These are phyloP conservation scores for Diaporthe vexans DNA, from an alignment of 2,329 filamentous ascomycete species.

Conservation along the genomic window DNA sequence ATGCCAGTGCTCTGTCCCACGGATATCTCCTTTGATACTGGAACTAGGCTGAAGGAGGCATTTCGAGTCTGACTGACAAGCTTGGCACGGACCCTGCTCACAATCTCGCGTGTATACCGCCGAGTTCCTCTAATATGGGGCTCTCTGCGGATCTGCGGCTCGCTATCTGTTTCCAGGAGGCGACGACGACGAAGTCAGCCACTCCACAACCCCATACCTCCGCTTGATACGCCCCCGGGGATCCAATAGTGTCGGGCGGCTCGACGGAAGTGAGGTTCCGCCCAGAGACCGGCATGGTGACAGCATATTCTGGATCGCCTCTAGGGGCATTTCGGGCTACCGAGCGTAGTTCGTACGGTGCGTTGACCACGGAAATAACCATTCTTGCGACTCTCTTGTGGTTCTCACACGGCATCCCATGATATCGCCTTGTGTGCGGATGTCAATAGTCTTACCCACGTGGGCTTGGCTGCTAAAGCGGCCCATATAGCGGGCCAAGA, in stretches of 20 bases:
- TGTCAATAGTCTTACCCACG: background rate
- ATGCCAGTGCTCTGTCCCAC: background rate
- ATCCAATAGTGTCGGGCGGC: slow-evolving; percentile 13
- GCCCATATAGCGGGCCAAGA: background rate
- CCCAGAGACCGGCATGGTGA: slow-evolving; percentile 1
- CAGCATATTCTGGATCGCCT: slow-evolving; percentile 2
- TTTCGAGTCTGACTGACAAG: slow-evolving; percentile 28
- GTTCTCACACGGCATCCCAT: background rate
- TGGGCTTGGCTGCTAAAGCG: slow-evolving; percentile 3
- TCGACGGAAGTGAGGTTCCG: slow-evolving; percentile 29
- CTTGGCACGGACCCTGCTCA: slow-evolving; percentile 34
- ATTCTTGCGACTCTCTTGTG: background rate
- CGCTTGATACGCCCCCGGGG: background rate
- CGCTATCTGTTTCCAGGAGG: slow-evolving; percentile 31
- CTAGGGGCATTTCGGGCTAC: background rate
- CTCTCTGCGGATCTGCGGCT: slow-evolving; percentile 22
- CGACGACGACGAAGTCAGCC: slow-evolving; percentile 23
- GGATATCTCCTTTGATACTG: slow-evolving; percentile 27
- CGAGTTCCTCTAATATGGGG: slow-evolving; percentile 25
- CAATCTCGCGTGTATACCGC: slow-evolving; percentile 22
- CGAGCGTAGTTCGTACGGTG: background rate
- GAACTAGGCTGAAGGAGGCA: slow-evolving; percentile 33
- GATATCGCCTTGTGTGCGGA: background rate
- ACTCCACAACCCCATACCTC: slow-evolving; percentile 21
- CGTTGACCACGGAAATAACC: slow-evolving; percentile 1